Conservation (phyloP, 169 alveolate species). For the Eimeria tenella region DNA sequence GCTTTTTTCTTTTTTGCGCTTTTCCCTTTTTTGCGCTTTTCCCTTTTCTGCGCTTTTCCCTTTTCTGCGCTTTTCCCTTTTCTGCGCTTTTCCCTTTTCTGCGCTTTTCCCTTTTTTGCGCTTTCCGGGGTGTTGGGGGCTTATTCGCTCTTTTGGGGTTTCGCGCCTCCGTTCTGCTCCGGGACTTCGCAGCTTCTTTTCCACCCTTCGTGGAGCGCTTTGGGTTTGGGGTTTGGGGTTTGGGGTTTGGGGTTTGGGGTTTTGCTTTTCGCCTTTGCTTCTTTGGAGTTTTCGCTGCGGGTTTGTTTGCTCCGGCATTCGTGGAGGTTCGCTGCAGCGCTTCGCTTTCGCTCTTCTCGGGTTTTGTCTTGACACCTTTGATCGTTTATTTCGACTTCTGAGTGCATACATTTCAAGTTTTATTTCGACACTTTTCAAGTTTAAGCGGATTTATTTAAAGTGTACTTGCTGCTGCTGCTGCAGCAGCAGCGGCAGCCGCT, state of each 20-base stretch:
- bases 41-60: not conserved
- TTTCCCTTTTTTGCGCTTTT: too few relatives aligned
- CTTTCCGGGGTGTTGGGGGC: not conserved
- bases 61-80: not conserved
- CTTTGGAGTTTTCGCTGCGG: not conserved
- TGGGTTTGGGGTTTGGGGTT: slow-evolving; percentile 1
- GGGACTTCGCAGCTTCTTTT: not conserved
- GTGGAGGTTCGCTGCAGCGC: too few relatives aligned
- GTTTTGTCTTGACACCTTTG: too few relatives aligned
- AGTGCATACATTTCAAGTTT: too few relatives aligned
- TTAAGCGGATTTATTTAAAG: too few relatives aligned
- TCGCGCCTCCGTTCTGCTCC: not conserved
- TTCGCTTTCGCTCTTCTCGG: too few relatives aligned
- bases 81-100: not conserved
- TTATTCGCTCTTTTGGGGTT: slow-evolving; percentile 21
- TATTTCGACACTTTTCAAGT: too few relatives aligned
- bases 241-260: slow-evolving; percentile 46
- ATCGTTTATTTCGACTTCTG: too few relatives aligned
- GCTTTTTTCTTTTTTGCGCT: not conserved
- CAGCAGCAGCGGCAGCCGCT: slow-evolving; percentile 55
- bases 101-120: not conserved
- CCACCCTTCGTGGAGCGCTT: not conserved
- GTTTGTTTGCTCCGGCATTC: too few relatives aligned
- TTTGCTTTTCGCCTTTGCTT: not conserved
- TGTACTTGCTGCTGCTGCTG: slow-evolving; percentile 25